These are phyloP conservation scores for Eremomyces bilateralis DNA, from an alignment of 495 filamentous ascomycete genomes.

Conservation along the genomic window DNA sequence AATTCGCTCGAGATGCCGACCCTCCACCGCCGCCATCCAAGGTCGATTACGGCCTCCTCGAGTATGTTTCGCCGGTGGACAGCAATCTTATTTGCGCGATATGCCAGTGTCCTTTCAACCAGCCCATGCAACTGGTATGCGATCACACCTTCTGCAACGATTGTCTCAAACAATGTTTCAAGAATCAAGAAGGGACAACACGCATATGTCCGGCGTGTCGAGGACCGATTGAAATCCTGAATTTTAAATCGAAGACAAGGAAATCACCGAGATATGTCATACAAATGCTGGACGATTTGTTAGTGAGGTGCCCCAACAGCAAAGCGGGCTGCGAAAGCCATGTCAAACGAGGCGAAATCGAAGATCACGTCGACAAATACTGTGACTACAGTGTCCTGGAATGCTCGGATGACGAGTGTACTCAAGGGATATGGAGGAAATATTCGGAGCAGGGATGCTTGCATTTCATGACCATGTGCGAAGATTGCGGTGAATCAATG, in stretches of 20 bases:
- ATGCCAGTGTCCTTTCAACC: conserved; percentile 52
- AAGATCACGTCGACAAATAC: conserved; percentile 53
- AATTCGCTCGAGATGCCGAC: too few relatives aligned
- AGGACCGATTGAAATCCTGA: conserved; percentile 6
- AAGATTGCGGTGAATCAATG: conserved; percentile 29
- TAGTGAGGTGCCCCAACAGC: conserved; percentile 47
- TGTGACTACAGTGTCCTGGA: conserved; percentile 44
- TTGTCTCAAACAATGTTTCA: conserved; percentile 31
- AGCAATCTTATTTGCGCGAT: conserved; percentile 68
- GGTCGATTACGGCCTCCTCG: conserved; percentile 46
- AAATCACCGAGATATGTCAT: conserved; percentile 31
- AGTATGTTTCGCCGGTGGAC: conserved; percentile 45
- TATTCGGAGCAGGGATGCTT: conserved; percentile 34
- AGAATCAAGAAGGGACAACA: conserved; percentile 1
- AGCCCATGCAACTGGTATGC: conserved; percentile 50
- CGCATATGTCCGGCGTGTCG: conserved; percentile 18
- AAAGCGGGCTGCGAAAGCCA: conserved; percentile 39
- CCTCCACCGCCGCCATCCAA: background rate
- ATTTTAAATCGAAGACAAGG: conserved; percentile 5
- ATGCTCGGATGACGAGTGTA: conserved; percentile 29
- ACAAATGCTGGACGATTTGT: conserved; percentile 53
- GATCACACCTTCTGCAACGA: conserved; percentile 56
- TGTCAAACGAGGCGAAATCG: conserved; percentile 41
- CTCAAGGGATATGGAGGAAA: conserved; percentile 25
- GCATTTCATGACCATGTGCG: conserved; percentile 31